These are phyloP conservation scores for Globisporangium alternatum DNA, from an alignment of 352 stramenopile species.

Conservation along the genomic window DNA sequence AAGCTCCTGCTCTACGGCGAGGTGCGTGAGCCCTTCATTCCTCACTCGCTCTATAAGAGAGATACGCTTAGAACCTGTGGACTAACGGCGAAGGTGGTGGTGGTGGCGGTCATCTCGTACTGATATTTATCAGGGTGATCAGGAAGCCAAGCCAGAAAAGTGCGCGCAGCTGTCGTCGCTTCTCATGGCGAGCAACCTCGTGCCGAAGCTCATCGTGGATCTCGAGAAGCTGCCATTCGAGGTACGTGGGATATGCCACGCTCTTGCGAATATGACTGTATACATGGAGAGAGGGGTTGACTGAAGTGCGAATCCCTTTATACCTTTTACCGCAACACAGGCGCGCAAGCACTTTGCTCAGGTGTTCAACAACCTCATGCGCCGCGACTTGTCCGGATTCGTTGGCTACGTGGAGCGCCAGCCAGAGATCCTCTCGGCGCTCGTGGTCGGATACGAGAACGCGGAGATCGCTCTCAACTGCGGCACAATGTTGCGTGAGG, in stretches of 20 bases:
- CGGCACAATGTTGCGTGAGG: conserved; percentile 88
- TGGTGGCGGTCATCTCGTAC: not conserved
- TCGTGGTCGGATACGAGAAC: conserved; percentile 84
- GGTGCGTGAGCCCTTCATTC: conserved; percentile 23
- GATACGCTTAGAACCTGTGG: not conserved
- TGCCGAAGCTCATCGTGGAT: conserved; percentile 63
- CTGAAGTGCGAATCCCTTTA: not conserved
- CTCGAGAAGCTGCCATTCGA: conserved; percentile 84
- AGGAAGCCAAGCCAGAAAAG: conserved; percentile 77
- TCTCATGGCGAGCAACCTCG: conserved; percentile 63
- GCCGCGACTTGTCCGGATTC: conserved; percentile 80
- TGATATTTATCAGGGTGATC: conserved; percentile 42
- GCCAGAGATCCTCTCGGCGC: conserved; percentile 66
- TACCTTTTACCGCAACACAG: conserved; percentile 7
- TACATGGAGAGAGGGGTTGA: too few species aligned
- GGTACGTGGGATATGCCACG: conserved; percentile 16
- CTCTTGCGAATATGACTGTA: too few species aligned
- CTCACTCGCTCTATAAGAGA: too few species aligned
- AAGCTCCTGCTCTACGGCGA: conserved; percentile 83
- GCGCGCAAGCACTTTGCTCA: conserved; percentile 83
- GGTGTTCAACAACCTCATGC: conserved; percentile 90
- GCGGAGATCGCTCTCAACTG: conserved; percentile 87
- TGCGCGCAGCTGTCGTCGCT: conserved; percentile 73
- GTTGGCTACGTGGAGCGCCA: conserved; percentile 77
- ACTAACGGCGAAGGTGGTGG: not conserved